Evolutionary conservation across 352 stramenopile species (phyloP).

Genomic region (Phytophthora cryptogea): DNA sequence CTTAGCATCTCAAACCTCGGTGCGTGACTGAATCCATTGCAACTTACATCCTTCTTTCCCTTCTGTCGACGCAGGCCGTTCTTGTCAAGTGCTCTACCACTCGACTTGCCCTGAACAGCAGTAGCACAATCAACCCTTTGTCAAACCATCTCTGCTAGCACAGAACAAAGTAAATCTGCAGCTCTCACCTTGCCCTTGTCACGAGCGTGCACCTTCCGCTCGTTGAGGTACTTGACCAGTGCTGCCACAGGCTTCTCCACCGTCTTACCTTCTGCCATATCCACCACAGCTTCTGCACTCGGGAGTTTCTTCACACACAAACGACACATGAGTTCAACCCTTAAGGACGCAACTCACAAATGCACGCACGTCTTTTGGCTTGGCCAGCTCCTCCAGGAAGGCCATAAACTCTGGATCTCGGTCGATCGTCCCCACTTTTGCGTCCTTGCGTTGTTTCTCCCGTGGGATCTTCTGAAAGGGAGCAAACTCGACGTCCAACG

Average conservation of each 20-base stretch:
- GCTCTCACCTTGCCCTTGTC: conserved; percentile 67
- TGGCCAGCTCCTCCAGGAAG: conserved; percentile 72
- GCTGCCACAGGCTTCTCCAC: conserved; percentile 73
- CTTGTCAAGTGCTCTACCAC: conserved; percentile 45
- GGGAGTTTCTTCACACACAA: conserved; percentile 62
- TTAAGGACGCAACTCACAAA: not conserved
- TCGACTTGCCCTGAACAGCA: conserved; percentile 40
- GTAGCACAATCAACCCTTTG: not conserved
- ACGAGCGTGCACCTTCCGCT: conserved; percentile 62
- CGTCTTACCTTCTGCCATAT: conserved; percentile 55
- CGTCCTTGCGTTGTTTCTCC: conserved; percentile 81
- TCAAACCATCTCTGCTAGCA: not conserved
- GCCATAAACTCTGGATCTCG: conserved; percentile 72
- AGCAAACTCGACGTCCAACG: conserved; percentile 71
- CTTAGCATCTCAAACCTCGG: not conserved
- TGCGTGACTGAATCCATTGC: not conserved
- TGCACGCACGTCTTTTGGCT: conserved; percentile 61
- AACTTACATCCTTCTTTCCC: conserved; percentile 54
- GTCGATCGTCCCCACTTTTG: conserved; percentile 76
- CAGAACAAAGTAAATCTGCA: not conserved
- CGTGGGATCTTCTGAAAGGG: conserved; percentile 82
- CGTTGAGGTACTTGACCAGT: conserved; percentile 85
- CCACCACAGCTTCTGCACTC: conserved; percentile 59
- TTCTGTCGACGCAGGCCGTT: conserved; percentile 37
- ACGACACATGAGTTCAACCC: conserved; percentile 1